phyloP scores from a whole-genome alignment of 805 yeast genomes.

The Pichia thaimueangensis region DNA sequence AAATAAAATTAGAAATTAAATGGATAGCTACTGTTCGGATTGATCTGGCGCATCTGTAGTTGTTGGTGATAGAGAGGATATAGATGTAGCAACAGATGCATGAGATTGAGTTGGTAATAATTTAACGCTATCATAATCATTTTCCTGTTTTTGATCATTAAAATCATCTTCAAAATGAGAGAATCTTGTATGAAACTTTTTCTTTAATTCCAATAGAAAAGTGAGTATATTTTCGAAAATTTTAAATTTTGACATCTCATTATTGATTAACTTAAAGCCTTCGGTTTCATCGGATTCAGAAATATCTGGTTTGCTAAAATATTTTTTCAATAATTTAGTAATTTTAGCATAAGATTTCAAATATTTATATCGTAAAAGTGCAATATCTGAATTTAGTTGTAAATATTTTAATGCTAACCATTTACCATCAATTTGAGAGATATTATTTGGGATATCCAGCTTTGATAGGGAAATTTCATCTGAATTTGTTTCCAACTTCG shows the following conservation, averaged over 20 bases:
- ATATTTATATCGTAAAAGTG: constrained; percentile 25
- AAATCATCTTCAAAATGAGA: background rate
- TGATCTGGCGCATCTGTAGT: too few relatives aligned
- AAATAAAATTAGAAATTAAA: too few relatives aligned
- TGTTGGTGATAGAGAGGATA: too few relatives aligned
- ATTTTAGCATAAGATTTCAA: constrained; percentile 21
- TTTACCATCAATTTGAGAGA: constrained; percentile 1
- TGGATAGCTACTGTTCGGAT: too few relatives aligned
- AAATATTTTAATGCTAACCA: constrained; percentile 23
- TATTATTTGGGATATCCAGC: constrained; percentile 8
- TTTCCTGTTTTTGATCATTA: too few relatives aligned
- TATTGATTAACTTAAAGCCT: constrained; percentile 21
- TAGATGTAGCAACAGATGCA: too few relatives aligned
- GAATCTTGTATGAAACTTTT: constrained; percentile 15
- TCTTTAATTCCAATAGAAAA: constrained; percentile 14
- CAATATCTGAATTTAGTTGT: constrained; percentile 22
- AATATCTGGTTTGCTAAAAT: constrained; percentile 22
- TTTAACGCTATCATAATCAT: too few relatives aligned
- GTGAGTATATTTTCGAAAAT: constrained; percentile 19
- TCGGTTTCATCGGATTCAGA: constrained; percentile 21
- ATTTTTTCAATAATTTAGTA: constrained; percentile 22
- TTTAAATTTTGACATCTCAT: constrained; percentile 20
- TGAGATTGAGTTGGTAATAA: too few relatives aligned
- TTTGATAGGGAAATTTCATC: background rate
- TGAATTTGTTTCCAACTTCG: constrained; percentile 5